These are phyloP conservation scores for Sinapis alba DNA, from an alignment of 441 rosid species.

Conservation along the genomic window DNA sequence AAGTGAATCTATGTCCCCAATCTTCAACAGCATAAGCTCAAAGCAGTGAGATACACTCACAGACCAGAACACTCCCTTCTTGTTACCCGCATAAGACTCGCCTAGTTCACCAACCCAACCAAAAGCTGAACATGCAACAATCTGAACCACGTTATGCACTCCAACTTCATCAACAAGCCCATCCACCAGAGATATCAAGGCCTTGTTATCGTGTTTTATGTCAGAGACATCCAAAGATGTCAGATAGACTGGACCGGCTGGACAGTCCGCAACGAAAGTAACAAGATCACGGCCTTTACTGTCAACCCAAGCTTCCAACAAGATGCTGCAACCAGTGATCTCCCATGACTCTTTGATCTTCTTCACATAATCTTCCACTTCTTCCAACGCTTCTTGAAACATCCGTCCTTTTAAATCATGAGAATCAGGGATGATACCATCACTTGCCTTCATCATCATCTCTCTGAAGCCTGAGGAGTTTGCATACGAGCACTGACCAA, in stretches of 20 bases:
- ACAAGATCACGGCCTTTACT: slow-evolving; percentile 50
- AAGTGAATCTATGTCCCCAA: slow-evolving; percentile 35
- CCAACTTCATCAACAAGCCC: slow-evolving; percentile 53
- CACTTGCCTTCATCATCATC: slow-evolving; percentile 49
- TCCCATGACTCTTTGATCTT: slow-evolving; percentile 52
- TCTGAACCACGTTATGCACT: slow-evolving; percentile 51
- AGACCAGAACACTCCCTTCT: slow-evolving; percentile 48
- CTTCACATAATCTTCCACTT: slow-evolving; percentile 41
- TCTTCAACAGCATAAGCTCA: slow-evolving; percentile 51
- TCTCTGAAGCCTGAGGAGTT: slow-evolving; percentile 46
- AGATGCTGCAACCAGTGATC: slow-evolving; percentile 59
- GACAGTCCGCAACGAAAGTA: slow-evolving; percentile 53
- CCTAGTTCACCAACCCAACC: slow-evolving; percentile 54
- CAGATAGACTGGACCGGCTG: slow-evolving; percentile 53
- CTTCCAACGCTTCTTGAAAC: slow-evolving; percentile 46
- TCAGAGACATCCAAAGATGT: slow-evolving; percentile 49
- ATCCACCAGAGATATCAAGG: slow-evolving; percentile 45
- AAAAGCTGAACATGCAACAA: slow-evolving; percentile 44
- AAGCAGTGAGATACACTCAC: slow-evolving; percentile 56
- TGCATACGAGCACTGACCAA: slow-evolving; percentile 59
- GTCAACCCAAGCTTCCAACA: slow-evolving; percentile 64
- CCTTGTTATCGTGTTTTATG: slow-evolving; percentile 21
- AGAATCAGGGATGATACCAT: slow-evolving; percentile 42
- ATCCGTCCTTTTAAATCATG: slow-evolving; percentile 53
- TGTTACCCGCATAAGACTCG: slow-evolving; percentile 32